These are phyloP conservation scores for Ormosia emarginata DNA, from an alignment of 306 rosid species.

Conservation along the genomic window DNA sequence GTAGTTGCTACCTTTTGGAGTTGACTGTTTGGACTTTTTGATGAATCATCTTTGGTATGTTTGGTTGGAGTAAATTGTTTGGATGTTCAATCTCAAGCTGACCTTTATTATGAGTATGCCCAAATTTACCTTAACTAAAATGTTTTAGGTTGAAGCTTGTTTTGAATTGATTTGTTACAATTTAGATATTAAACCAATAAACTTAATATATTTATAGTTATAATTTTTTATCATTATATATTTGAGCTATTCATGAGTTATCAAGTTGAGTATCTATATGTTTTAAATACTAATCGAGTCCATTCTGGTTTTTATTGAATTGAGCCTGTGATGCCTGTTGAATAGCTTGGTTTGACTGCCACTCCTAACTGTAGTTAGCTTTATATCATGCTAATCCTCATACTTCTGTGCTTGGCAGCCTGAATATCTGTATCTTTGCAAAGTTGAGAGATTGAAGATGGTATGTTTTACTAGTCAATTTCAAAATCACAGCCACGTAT, in stretches of 20 bases:
- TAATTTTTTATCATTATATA: not conserved
- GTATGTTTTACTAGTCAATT: constrained; percentile 26
- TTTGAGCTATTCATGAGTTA: not conserved
- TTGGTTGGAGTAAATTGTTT: not conserved
- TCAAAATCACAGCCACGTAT: not conserved
- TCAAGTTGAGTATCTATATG: not conserved
- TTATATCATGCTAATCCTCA: not conserved
- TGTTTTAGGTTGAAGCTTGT: not conserved
- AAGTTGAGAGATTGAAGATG: constrained; percentile 31
- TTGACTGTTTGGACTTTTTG: not conserved
- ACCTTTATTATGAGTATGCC: too few species aligned
- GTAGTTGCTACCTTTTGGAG: not conserved
- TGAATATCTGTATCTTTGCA: constrained; percentile 9
- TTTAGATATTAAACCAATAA: not conserved
- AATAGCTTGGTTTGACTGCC: not conserved
- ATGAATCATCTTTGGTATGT: not conserved
- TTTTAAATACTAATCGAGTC: not conserved
- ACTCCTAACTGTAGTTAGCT: not conserved
- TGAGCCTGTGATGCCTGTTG: not conserved
- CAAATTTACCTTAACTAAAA: too few species aligned
- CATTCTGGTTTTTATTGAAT: not conserved
- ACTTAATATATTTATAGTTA: not conserved
- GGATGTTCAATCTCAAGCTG: not conserved
- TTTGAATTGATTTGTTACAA: not conserved
- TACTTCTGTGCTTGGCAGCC: constrained; percentile 25